Conservation (phyloP, 768 basidiomycete genomes). For the Mycena alexandri region DNA sequence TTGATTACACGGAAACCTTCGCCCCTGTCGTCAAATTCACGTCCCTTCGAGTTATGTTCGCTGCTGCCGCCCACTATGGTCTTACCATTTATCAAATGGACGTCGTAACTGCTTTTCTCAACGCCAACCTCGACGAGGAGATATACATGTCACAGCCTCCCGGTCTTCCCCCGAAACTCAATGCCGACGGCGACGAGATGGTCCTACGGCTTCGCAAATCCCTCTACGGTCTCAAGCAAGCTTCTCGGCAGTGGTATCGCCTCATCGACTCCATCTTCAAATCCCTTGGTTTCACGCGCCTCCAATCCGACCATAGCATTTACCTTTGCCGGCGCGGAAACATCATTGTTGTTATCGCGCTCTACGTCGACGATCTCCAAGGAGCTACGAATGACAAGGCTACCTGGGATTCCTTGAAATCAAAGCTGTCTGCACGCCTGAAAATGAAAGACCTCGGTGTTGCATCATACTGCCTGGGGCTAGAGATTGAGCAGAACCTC, state of each 20-base stretch:
- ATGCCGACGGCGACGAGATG: constrained; percentile 7
- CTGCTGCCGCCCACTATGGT: not conserved
- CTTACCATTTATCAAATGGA: constrained; percentile 13
- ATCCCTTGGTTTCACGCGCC: constrained; percentile 7
- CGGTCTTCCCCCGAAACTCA: constrained; percentile 16
- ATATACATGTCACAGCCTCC: constrained; percentile 18
- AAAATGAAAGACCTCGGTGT: constrained; percentile 21
- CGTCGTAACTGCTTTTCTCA: constrained; percentile 15
- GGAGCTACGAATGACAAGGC: not conserved
- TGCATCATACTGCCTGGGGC: not conserved
- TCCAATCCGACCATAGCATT: constrained; percentile 16
- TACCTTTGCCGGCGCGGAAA: constrained; percentile 6
- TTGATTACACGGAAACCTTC: no score
- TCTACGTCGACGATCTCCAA: constrained; percentile 9
- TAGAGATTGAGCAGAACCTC: not conserved
- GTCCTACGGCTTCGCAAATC: constrained; percentile 12
- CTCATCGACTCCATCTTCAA: not conserved
- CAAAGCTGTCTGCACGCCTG: not conserved
- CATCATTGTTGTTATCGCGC: constrained; percentile 1
- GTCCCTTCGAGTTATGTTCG: constrained; percentile 5
- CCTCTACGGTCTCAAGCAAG: constrained; percentile 18
- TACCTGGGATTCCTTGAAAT: not conserved
- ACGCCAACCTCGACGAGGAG: constrained; percentile 12
- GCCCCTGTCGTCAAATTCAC: no score
- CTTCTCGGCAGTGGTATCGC: constrained; percentile 3